A percentile compares a stretch with the other conserved stretches of the same genome.
Evolutionary conservation across 306 rosid genomes (phyloP).

Genomic region (Sophora flavescens): DNA sequence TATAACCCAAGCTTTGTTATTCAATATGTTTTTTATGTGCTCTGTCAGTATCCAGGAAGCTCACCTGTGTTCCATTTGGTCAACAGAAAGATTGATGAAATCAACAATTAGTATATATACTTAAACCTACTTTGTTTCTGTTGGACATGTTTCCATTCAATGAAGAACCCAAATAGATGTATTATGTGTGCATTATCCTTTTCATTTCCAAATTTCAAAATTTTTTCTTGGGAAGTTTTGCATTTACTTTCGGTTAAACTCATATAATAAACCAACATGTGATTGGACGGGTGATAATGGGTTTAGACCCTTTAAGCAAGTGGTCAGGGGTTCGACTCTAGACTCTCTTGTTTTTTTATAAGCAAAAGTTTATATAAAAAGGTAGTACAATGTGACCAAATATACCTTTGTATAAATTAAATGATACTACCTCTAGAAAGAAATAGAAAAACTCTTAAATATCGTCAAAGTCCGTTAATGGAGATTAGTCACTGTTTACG

Average conservation of each 20-base stretch:
- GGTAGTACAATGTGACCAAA: no score
- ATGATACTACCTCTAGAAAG: no score
- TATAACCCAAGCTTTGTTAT: background rate
- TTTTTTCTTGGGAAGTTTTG: background rate
- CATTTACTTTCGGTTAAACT: conserved; percentile 1
- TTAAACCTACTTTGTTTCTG: background rate
- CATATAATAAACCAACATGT: background rate
- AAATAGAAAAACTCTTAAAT: no score
- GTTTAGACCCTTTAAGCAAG: no score
- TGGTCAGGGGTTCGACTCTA: no score
- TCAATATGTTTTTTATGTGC: background rate
- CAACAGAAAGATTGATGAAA: conserved; percentile 1
- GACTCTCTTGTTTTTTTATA: no score
- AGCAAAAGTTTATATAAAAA: no score
- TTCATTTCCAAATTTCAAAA: conserved; percentile 30
- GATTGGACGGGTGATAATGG: no score
- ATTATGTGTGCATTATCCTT: conserved; percentile 35
- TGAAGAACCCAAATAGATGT: background rate
- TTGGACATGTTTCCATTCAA: background rate
- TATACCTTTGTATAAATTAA: no score
- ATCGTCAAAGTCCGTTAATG: no score
- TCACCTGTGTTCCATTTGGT: conserved; percentile 19
- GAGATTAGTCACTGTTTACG: no score
- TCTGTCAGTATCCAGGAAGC: background rate
- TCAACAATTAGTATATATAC: conserved; percentile 15